Evolutionary conservation across 1,284 basidiomycete species (phyloP), one percentile per base, ranked within the genome.

Genomic region (Leccinum fuscescens): DNA sequence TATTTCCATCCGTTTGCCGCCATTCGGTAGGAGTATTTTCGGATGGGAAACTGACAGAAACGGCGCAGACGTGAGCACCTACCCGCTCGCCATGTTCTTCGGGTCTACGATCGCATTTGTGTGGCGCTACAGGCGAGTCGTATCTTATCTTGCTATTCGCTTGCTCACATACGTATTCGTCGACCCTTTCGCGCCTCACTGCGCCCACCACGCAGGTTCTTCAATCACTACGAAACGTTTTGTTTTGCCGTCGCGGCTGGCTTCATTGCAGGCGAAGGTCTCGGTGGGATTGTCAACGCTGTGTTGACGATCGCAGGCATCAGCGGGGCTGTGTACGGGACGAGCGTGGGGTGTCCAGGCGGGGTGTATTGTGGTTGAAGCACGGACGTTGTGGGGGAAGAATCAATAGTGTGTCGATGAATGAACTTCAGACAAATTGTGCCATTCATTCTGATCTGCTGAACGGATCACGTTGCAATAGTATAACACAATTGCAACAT

Each of bases 181-280:
- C 9, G 39, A 42, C 44, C 20, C 20, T 46, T 46, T 12, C 44
- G 44, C 20, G 11, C 44, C 6, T 12, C 6, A 22, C 15, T 17
- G n/a, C n/a, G 3, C 15, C 8, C n/a, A 42, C 39, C 39, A 42
- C 11, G 4, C 17, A 61, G 60, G 29, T 61, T 12, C 24, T 58
- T 58, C 14, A 0, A 33, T 1, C 54, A 66, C 29, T 54, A 54
- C 22, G 20, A 54, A 6, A 35, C 22, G 3, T 64, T 15, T 9
- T 61, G 58, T 27, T 63, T 48, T n/a, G 62, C 62, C 6, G 11
- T 56, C 17, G 62, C 63, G 0, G 56, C 63, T 2, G 65, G 63
- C 1, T 64, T 64, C 29, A 66, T 64, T 39, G 63, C 65, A 1
- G 63, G 65, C 7, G 57, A 64, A 33, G 65, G 64, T 2, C 63